These are phyloP conservation scores for Yarrowia yakushimensis DNA, from an alignment of 805 yeast species.

Conservation along the genomic window DNA sequence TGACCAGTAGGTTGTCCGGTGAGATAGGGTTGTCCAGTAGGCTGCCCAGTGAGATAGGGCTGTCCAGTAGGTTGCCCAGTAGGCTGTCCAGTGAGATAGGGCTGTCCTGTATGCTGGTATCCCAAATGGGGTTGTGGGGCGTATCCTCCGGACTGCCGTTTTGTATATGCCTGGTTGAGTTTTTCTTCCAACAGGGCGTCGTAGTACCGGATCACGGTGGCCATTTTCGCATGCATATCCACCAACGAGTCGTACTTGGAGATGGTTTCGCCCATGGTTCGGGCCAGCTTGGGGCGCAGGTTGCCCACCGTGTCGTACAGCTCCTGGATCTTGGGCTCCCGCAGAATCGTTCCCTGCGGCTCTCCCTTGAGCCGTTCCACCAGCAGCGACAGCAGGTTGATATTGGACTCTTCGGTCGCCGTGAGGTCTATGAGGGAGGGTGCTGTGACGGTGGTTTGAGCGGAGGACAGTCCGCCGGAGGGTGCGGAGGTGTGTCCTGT, in stretches of 20 bases:
- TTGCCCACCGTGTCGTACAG: slow-evolving; percentile 57
- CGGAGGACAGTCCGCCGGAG: not conserved
- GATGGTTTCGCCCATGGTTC: slow-evolving; percentile 53
- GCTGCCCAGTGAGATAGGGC: not conserved
- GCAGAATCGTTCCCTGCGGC: slow-evolving; percentile 44
- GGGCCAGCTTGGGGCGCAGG: slow-evolving; percentile 66
- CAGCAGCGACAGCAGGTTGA: slow-evolving; percentile 65
- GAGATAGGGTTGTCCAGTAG: not conserved
- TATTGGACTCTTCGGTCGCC: slow-evolving; percentile 63
- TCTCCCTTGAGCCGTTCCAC: slow-evolving; percentile 52
- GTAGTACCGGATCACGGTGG: slow-evolving; percentile 70
- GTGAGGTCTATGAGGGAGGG: slow-evolving; percentile 42
- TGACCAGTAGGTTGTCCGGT: not conserved
- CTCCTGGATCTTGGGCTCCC: slow-evolving; percentile 52
- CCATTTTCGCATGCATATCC: slow-evolving; percentile 73
- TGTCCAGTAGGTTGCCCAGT: not conserved
- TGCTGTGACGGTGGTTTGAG: slow-evolving; percentile 3
- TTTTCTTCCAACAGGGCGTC: slow-evolving; percentile 67
- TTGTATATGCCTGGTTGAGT: slow-evolving; percentile 41
- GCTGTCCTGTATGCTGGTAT: not conserved
- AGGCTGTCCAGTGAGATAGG: not conserved
- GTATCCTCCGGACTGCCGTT: not conserved
- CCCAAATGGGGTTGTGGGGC: not conserved
- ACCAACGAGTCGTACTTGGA: slow-evolving; percentile 62
- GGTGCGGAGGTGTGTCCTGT: not conserved